phyloP scores from a whole-genome alignment of 2,329 filamentous ascomycete species.

The Leptographium radiaticola region DNA sequence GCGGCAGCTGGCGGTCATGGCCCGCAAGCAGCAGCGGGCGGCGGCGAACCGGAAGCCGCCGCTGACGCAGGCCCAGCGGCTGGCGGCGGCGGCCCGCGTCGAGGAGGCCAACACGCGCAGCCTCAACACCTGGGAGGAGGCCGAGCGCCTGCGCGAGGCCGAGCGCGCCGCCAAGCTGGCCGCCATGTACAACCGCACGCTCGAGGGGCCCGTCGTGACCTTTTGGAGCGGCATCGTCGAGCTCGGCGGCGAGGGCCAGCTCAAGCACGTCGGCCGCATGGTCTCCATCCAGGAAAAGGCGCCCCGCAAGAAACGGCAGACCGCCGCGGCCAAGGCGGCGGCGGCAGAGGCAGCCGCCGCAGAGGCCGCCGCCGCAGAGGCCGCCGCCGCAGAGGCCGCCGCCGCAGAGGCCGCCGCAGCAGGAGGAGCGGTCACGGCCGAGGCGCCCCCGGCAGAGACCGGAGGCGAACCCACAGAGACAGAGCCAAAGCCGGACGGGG shows the following conservation, averaged over 20 bases:
- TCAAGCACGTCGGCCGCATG: conserved; percentile 56
- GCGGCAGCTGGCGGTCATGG: conserved; percentile 56
- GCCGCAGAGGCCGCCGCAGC: conserved; percentile 2
- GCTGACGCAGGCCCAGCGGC: conserved; percentile 76
- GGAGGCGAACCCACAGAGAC: background rate
- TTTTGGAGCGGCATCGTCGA: conserved; percentile 88
- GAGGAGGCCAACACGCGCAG: conserved; percentile 84
- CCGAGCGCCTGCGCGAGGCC: conserved; percentile 77
- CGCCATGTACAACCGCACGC: conserved; percentile 71
- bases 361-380: background rate
- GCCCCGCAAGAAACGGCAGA: conserved; percentile 35
- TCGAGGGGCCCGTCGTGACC: conserved; percentile 80
- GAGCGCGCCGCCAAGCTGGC: conserved; percentile 73
- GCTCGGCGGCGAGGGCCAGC: conserved; percentile 57
- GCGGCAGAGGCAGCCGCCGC: conserved; percentile 3
- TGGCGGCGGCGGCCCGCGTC: conserved; percentile 69
- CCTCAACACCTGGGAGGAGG: conserved; percentile 85
- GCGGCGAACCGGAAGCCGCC: conserved; percentile 64
- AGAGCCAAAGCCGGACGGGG: background rate
- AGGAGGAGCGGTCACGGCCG: background rate
- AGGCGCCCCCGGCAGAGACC: background rate
- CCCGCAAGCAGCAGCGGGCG: conserved; percentile 54
- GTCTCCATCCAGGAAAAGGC: conserved; percentile 49
- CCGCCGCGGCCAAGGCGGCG: conserved; percentile 18
- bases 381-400: background rate